Evolutionary conservation across 164 flowering plant genomes (phyloP).

Genomic region (Magnolia changhungtana): DNA sequence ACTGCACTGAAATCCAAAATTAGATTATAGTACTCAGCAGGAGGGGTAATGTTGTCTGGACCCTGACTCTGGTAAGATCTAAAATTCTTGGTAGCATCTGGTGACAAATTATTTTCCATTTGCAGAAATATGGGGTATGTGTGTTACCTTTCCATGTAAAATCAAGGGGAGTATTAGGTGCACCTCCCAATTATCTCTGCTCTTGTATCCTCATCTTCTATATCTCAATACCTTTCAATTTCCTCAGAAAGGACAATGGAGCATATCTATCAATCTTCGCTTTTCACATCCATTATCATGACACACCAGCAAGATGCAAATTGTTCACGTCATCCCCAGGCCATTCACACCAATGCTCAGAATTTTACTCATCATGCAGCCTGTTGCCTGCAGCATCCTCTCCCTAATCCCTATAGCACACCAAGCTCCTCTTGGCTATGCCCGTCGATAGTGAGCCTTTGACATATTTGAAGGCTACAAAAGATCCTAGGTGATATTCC

Average conservation of each 20-base stretch:
- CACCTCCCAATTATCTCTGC: background rate
- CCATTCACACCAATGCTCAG: background rate
- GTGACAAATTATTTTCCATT: background rate
- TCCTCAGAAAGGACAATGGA: background rate
- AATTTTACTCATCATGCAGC: background rate
- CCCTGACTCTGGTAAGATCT: background rate
- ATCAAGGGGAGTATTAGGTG: background rate
- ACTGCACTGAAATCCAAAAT: too few species aligned
- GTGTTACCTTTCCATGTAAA: background rate
- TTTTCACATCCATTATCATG: background rate
- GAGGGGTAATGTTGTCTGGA: background rate
- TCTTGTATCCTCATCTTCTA: too few species aligned
- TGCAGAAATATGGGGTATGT: background rate
- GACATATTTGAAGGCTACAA: background rate
- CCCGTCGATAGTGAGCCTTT: background rate
- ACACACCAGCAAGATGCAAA: background rate
- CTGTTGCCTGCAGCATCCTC: background rate
- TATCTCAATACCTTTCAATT: background rate
- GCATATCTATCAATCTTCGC: background rate
- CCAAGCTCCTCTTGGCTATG: background rate
- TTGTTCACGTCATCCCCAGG: background rate
- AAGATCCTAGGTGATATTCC: background rate
- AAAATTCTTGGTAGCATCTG: too few species aligned
- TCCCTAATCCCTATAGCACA: background rate
- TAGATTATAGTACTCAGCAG: too few species aligned